phyloP scores from a whole-genome alignment of 495 filamentous ascomycete species.

The Neurospora sp. region DNA sequence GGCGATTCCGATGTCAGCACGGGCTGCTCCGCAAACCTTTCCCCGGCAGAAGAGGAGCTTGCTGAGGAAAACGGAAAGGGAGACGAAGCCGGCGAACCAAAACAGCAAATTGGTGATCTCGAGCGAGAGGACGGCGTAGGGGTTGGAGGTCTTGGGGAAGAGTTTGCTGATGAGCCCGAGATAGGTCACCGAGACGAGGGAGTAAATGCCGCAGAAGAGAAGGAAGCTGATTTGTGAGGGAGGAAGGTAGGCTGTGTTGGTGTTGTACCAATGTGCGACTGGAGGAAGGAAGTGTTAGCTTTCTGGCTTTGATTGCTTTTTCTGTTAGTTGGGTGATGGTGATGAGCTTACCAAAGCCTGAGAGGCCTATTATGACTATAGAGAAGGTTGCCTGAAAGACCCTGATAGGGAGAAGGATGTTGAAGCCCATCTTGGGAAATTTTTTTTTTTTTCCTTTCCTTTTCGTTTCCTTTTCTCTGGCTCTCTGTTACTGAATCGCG shows the following conservation, averaged over 20 bases:
- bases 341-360: conserved; percentile 52
- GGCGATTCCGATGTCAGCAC: conserved; percentile 37
- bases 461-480: conserved; percentile 1
- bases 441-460: not conserved
- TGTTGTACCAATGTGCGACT: conserved; percentile 45
- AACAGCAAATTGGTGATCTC: conserved; percentile 63
- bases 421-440: conserved; percentile 9
- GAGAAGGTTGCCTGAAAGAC: conserved; percentile 51
- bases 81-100: conserved; percentile 75
- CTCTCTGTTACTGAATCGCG: not conserved
- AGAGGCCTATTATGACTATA: conserved; percentile 55
- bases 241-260: conserved; percentile 30
- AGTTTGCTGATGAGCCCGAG: conserved; percentile 55
- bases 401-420: conserved; percentile 23
- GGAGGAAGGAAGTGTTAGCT: conserved; percentile 5
- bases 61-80: conserved; percentile 54
- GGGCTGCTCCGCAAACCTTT: conserved; percentile 37
- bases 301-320: not conserved
- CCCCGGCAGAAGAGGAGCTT: conserved; percentile 43
- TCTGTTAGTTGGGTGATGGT: not conserved
- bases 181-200: conserved; percentile 53
- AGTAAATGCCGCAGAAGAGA: conserved; percentile 57
- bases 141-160: conserved; percentile 38
- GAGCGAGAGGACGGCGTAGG: conserved; percentile 47
- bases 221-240: conserved; percentile 62